A percentile compares a stretch with the other conserved stretches of the same genome.
phyloP scores from a whole-genome alignment of 164 flowering plant genomes.

The Stephania cephalantha region DNA sequence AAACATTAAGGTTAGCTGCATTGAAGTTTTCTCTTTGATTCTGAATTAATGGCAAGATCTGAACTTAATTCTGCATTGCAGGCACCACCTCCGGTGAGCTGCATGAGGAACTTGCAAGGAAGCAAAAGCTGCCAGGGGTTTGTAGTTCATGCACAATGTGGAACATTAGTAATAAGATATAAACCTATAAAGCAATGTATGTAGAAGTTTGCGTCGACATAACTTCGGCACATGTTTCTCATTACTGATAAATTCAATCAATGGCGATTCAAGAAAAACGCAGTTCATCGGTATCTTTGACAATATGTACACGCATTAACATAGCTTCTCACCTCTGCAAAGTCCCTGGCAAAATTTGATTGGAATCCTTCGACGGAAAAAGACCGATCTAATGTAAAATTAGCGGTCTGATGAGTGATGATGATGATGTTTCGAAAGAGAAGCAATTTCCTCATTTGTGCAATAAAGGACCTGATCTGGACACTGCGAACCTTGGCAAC shows the following conservation, averaged over 20 bases:
- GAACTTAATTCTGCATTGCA: slow-evolving; percentile 21
- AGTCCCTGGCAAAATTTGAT: background rate
- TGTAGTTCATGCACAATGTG: background rate
- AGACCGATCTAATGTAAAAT: background rate
- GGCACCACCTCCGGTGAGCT: slow-evolving; percentile 70
- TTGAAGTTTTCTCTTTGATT: background rate
- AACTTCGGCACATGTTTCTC: background rate
- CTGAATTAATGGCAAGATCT: background rate
- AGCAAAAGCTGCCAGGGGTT: background rate
- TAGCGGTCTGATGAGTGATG: background rate
- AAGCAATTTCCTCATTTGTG: slow-evolving; percentile 43
- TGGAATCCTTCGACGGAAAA: background rate
- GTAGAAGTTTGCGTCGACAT: background rate
- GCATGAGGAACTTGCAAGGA: background rate
- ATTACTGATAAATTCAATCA: background rate
- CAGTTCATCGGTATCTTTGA: background rate
- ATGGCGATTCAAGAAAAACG: background rate
- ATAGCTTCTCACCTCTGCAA: background rate
- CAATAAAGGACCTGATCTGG: slow-evolving; percentile 89
- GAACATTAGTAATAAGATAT: background rate
- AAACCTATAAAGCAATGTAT: background rate
- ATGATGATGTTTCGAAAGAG: background rate
- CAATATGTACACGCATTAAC: too few species aligned
- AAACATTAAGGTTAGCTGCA: slow-evolving; percentile 58
- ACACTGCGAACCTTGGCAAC: slow-evolving; percentile 86